A percentile compares a stretch with the other conserved stretches of the same genome.
These are phyloP conservation scores for Lupinus albus DNA, from an alignment of 306 rosid genomes.

Conservation along the genomic window DNA sequence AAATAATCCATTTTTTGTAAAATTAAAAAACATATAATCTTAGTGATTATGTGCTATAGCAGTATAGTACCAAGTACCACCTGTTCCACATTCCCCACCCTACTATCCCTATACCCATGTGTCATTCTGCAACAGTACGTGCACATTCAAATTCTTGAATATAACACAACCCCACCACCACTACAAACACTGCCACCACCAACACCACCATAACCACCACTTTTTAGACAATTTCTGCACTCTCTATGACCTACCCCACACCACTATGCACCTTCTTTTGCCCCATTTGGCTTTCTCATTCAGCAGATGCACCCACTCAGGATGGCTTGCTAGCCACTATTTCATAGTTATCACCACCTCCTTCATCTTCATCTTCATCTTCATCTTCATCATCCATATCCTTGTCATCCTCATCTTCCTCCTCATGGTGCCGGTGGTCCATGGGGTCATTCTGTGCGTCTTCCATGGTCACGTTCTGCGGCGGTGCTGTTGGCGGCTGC, in stretches of 20 bases:
- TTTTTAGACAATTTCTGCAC: constrained; percentile 35
- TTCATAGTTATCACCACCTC: constrained; percentile 54
- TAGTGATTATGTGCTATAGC: constrained; percentile 53
- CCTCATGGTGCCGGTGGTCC: constrained; percentile 36
- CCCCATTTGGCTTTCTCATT: constrained; percentile 22
- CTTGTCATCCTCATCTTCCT: constrained; percentile 45
- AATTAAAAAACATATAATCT: constrained; percentile 51
- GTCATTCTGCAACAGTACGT: constrained; percentile 32
- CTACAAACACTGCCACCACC: constrained; percentile 18
- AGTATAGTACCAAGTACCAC: constrained; percentile 35
- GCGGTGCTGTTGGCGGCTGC: neutral
- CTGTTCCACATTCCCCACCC: constrained; percentile 32
- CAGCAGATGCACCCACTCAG: constrained; percentile 47
- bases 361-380: constrained; percentile 61
- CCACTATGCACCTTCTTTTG: constrained; percentile 29
- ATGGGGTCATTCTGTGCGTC: constrained; percentile 41
- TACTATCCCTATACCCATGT: constrained; percentile 44
- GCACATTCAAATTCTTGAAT: constrained; percentile 26
- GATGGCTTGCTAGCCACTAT: constrained; percentile 66
- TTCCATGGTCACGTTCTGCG: constrained; percentile 38
- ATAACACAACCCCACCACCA: neutral
- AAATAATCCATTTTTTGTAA: constrained; percentile 46
- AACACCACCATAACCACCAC: too few relatives aligned
- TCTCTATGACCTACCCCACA: constrained; percentile 20
- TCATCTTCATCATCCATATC: constrained; percentile 32